Evolutionary conservation across 495 filamentous ascomycete species (phyloP).

Genomic region (Cercophora scortea): DNA sequence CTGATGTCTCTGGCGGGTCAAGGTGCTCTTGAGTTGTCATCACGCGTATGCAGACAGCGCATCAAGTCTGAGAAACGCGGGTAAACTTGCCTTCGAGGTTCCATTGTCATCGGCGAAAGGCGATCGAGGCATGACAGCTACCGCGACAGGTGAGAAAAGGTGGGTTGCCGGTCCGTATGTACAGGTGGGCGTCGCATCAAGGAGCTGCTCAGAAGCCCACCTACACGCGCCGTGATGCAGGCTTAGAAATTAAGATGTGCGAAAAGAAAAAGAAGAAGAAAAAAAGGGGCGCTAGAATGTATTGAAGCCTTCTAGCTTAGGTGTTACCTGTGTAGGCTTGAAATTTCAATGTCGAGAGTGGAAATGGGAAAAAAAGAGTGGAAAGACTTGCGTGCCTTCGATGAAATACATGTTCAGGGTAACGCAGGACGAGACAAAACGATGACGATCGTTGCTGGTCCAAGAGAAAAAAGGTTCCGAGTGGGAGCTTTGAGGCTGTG

Average conservation of each 20-base stretch:
- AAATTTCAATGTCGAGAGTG: neutral
- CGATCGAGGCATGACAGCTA: too few species aligned
- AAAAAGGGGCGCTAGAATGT: neutral
- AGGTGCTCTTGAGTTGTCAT: conserved; percentile 37
- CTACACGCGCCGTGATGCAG: too few species aligned
- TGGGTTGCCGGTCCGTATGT: neutral
- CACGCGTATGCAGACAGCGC: conserved; percentile 9
- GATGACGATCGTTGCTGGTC: neutral
- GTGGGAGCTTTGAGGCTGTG: conserved; percentile 8
- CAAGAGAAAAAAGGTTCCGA: neutral
- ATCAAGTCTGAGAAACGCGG: too few species aligned
- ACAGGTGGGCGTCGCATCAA: neutral
- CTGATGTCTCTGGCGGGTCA: conserved; percentile 29
- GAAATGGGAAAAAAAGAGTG: neutral
- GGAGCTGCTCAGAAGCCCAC: too few species aligned
- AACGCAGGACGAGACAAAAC: too few species aligned
- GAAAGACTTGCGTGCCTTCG: neutral
- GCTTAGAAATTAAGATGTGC: too few species aligned
- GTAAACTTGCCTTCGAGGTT: neutral
- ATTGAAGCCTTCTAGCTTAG: too few species aligned
- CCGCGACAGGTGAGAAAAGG: neutral
- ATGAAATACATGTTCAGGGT: too few species aligned
- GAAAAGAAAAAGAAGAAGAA: neutral
- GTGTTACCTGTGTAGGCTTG: neutral
- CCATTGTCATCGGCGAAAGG: too few species aligned